phyloP scores from a whole-genome alignment of 805 yeast genomes.

The Diddensiella santjacobensis region DNA sequence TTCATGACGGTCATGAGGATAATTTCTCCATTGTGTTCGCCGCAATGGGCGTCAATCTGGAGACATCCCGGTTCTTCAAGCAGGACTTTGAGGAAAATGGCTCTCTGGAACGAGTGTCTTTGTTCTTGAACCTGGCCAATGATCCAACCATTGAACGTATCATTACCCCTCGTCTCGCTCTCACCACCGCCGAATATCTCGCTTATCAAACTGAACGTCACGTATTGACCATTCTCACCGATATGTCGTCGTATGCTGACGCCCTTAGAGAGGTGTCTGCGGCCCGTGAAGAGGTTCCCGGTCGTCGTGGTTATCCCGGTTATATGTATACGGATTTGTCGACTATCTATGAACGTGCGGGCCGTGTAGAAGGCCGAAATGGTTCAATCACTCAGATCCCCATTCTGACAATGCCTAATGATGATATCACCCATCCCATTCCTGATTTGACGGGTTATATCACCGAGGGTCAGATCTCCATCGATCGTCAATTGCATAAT shows the following conservation, averaged over 20 bases:
- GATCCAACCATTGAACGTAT: conserved; percentile 99
- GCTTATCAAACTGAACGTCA: conserved; percentile 99
- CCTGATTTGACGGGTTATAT: conserved; percentile 99
- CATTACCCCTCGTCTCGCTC: conserved; percentile 97
- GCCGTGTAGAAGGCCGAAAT: conserved; percentile 99
- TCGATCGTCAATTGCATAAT: conserved; percentile 93
- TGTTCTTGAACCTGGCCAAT: conserved; percentile 95
- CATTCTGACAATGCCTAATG: conserved; percentile 98
- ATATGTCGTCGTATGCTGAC: conserved; percentile 99
- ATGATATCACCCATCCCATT: conserved; percentile 99
- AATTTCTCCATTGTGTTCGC: conserved; percentile 98
- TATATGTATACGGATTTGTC: conserved; percentile 99
- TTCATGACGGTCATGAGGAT: conserved; percentile 99
- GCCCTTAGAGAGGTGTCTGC: conserved; percentile 99
- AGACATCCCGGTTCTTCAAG: conserved; percentile 96
- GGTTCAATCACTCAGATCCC: conserved; percentile 99
- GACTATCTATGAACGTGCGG: conserved; percentile 98
- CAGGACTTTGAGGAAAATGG: conserved; percentile 99
- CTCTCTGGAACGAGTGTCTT: conserved; percentile 93
- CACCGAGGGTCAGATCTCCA: conserved; percentile 97
- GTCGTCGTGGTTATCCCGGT: conserved; percentile 99
- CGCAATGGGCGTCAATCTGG: conserved; percentile 99
- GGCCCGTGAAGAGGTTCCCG: conserved; percentile 99
- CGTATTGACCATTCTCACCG: conserved; percentile 95
- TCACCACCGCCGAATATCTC: conserved; percentile 96